Evolutionary conservation across 768 basidiomycete species (phyloP), one percentile per base, ranked within the genome.

Genomic region (Saitozyma sp.): DNA sequence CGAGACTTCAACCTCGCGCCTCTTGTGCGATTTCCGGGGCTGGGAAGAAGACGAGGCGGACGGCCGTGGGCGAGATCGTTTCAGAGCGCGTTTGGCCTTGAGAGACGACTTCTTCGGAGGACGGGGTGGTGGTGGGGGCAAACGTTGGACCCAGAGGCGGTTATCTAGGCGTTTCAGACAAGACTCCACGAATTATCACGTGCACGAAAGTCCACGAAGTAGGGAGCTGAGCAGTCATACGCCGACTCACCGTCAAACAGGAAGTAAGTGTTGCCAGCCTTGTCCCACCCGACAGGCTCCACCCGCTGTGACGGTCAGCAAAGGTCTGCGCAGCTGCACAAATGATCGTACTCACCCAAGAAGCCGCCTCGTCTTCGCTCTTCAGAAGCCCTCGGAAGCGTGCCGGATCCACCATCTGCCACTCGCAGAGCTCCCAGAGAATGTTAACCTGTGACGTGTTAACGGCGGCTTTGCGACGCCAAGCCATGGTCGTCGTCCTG

Each of bases 281-380:
- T 75, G 55, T 80, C 80, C 74, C 75, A 80, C 2, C 80, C 80
- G 9, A 77, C 60, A 48, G 80, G 80, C 37, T 80, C 78, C 17
- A 80, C 71, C 29, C 80, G 66, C 80, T 79, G 50, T 9, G 29
- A 17, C 16, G 8, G 46, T 67, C 52, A 67, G 59, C 50, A 17
- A 56, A 39, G 29, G 14, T 8, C 16, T 14, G 4, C 17, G 41
- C 52, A 14, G 53, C 50, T 55, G 14, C 55, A 41, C 56, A 56
- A 57, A 45, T 19, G 51, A 54, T 16, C 29, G 53, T 13, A 60
- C 72, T 48, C 38, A 73, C 73, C 71, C 78, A 79, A 49, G 70
- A 55, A 0, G 64, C 63, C 16, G 73, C 73, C 9, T 78, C 76
- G 13, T 78, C 78, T 58, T 79, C 77, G 39, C 51, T 64, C 54